A percentile compares a stretch with the other conserved stretches of the same genome.
Conservation (phyloP, 495 filamentous ascomycete genomes). For the Apodospora peruviana region DNA sequence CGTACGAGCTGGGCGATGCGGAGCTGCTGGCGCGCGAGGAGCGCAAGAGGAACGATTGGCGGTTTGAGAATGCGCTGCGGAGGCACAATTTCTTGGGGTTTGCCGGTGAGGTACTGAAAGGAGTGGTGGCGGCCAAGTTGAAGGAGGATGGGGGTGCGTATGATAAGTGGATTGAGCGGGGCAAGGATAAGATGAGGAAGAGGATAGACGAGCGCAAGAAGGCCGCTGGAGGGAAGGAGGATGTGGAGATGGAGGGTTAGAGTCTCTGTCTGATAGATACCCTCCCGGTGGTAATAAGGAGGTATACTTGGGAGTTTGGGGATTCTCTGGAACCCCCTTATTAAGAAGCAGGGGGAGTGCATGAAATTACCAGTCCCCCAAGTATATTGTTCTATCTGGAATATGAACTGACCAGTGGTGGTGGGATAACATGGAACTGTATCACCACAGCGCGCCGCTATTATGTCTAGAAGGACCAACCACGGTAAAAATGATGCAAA, state of each 20-base stretch:
- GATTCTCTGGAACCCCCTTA: too few relatives aligned
- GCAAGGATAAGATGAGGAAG: conserved; percentile 63
- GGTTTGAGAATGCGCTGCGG: conserved; percentile 91
- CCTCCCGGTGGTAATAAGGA: too few relatives aligned
- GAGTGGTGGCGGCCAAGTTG: conserved; percentile 68
- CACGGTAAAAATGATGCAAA: too few relatives aligned
- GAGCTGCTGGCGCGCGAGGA: conserved; percentile 77
- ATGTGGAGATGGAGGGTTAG: conserved; percentile 42
- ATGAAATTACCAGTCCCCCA: too few relatives aligned
- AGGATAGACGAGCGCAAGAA: conserved; percentile 50
- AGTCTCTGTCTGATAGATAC: too few relatives aligned
- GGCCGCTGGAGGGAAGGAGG: conserved; percentile 17
- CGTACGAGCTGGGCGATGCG: conserved; percentile 74
- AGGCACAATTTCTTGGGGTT: conserved; percentile 97
- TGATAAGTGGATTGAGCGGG: conserved; percentile 72
- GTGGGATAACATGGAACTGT: too few relatives aligned
- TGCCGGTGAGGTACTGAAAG: conserved; percentile 84
- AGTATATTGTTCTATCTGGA: too few relatives aligned
- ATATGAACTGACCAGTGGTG: too few relatives aligned
- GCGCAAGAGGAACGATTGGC: conserved; percentile 78
- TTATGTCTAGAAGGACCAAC: too few relatives aligned
- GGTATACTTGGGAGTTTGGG: too few relatives aligned
- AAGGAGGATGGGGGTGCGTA: conserved; percentile 60
- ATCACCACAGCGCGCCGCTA: too few relatives aligned
- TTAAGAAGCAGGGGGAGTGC: too few relatives aligned